These are phyloP conservation scores for Brassica balearica DNA, from an alignment of 441 rosid genomes.

Conservation along the genomic window DNA sequence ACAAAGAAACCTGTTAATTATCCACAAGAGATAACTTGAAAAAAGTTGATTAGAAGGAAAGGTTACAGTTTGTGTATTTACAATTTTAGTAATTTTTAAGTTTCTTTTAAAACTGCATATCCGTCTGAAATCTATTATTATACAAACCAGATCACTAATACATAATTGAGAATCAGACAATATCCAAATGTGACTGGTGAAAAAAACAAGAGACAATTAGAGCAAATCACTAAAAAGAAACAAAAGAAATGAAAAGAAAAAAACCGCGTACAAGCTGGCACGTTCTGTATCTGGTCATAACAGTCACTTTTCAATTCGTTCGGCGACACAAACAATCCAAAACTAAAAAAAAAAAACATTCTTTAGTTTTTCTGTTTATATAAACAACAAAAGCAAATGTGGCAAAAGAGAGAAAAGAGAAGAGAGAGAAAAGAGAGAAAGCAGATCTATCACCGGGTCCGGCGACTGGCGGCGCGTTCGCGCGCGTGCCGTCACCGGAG, in stretches of 20 bases:
- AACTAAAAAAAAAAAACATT: constrained; percentile 20
- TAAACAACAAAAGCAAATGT: background rate
- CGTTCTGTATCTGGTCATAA: constrained; percentile 33
- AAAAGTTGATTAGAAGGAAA: background rate
- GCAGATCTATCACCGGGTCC: too few species aligned
- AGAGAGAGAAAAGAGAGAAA: too few species aligned
- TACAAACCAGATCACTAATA: background rate
- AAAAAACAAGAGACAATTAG: background rate
- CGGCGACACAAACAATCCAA: constrained; percentile 39
- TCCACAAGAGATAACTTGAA: background rate
- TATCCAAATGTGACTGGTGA: constrained; percentile 19
- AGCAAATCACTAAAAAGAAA: background rate
- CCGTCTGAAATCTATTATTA: background rate
- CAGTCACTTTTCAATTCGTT: constrained; percentile 23
- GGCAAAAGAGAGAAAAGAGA: too few species aligned
- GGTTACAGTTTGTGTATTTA: background rate
- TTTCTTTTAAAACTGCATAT: background rate
- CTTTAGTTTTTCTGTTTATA: constrained; percentile 21
- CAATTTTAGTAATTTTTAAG: background rate
- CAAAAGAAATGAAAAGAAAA: background rate
- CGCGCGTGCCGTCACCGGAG: too few species aligned
- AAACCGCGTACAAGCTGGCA: constrained; percentile 44
- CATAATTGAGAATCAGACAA: background rate
- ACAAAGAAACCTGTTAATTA: background rate
- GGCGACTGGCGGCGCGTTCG: too few species aligned